Percentiles rank a stretch among this genome's conserved stretches.
phyloP scores from a whole-genome alignment of 768 basidiomycete genomes.

The Russula griseocarnosa region DNA sequence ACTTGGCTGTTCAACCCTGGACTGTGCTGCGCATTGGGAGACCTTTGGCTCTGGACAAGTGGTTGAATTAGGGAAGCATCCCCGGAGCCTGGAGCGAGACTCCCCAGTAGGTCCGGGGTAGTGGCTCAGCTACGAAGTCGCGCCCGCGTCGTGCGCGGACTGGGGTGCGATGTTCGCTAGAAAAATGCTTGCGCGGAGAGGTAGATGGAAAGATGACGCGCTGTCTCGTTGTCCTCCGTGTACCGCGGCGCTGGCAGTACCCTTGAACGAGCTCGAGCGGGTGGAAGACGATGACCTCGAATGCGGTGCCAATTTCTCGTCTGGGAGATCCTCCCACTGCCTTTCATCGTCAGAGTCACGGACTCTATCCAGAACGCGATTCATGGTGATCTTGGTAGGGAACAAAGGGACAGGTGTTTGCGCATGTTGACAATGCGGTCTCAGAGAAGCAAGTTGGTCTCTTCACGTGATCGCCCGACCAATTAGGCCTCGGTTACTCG shows the following conservation, averaged over 20 bases:
- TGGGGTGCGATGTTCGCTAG: neutral
- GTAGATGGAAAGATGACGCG: neutral
- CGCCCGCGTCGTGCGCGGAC: conserved; percentile 11
- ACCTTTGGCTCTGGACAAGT: neutral
- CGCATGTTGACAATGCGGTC: neutral
- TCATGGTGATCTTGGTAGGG: conserved; percentile 11
- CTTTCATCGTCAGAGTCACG: conserved; percentile 1
- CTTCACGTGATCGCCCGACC: conserved; percentile 5
- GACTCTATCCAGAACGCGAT: neutral
- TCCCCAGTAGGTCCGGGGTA: neutral
- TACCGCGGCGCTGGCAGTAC: neutral
- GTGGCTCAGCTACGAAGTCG: neutral
- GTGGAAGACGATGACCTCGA: neutral
- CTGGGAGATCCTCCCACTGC: conserved; percentile 18
- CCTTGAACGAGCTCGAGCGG: conserved; percentile 7
- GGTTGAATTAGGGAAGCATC: neutral
- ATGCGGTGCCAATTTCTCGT: neutral
- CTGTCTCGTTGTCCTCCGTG: conserved; percentile 5
- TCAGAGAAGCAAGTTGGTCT: too few relatives aligned
- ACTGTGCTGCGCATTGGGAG: neutral
- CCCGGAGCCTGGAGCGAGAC: neutral
- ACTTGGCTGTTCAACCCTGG: neutral
- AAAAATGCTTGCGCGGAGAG: neutral
- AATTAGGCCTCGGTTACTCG: neutral
- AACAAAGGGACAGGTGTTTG: neutral